A percentile compares a stretch with the other conserved stretches of the same genome.
Conservation (phyloP, 2,329 filamentous ascomycete species). For the Penicillium sp. region DNA sequence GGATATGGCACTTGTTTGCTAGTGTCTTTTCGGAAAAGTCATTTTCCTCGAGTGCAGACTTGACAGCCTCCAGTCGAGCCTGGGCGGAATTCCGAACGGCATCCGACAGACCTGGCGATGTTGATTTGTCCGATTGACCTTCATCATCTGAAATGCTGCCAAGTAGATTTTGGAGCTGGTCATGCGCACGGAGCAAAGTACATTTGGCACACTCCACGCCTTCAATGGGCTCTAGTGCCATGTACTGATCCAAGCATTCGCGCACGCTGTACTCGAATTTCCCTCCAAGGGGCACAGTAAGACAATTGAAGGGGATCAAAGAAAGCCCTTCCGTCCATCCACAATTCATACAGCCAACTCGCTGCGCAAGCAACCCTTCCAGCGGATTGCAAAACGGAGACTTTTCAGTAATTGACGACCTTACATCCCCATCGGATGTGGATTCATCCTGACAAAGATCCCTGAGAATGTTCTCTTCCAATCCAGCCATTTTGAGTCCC, state of each 20-base stretch:
- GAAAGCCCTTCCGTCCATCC: constrained; percentile 82
- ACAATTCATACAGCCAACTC: constrained; percentile 79
- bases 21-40: constrained; percentile 69
- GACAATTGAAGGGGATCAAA: constrained; percentile 87
- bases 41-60: constrained; percentile 67
- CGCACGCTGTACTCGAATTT: constrained; percentile 63
- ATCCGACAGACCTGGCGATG: constrained; percentile 27
- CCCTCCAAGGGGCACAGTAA: constrained; percentile 74
- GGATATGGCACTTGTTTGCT: constrained; percentile 59
- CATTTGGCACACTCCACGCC: constrained; percentile 90
- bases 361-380: constrained; percentile 80
- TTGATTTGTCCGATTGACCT: constrained; percentile 14
- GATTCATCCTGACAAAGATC: constrained; percentile 13
- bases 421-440: constrained; percentile 10
- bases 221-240: constrained; percentile 74
- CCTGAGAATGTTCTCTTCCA: constrained; percentile 31
- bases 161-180: constrained; percentile 48
- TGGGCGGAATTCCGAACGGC: constrained; percentile 41
- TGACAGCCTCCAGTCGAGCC: constrained; percentile 59
- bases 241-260: constrained; percentile 78
- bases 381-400: constrained; percentile 62
- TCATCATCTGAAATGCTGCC: constrained; percentile 38
- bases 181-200: constrained; percentile 60
- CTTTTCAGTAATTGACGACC: constrained; percentile 12
- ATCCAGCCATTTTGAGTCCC: constrained; percentile 37